Conservation (phyloP, 148 eudicot species). For the Dysphania ambrosioides region DNA sequence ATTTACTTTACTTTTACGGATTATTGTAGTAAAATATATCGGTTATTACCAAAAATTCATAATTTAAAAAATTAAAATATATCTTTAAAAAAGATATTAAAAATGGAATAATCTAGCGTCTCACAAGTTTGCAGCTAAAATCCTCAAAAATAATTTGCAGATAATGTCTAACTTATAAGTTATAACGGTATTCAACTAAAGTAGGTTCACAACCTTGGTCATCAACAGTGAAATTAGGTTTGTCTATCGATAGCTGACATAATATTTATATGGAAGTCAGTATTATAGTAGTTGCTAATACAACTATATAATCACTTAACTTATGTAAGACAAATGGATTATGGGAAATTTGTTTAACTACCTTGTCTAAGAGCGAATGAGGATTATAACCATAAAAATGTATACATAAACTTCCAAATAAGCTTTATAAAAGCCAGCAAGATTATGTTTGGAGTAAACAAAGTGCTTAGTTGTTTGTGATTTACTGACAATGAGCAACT, state of each 20-base stretch:
- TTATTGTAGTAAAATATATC: no score
- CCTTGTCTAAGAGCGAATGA: no score
- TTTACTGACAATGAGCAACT: slow-evolving; percentile 9
- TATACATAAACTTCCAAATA: background rate
- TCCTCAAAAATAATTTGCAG: no score
- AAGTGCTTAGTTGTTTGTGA: background rate
- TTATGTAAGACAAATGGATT: background rate
- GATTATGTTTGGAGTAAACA: background rate
- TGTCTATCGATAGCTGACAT: background rate
- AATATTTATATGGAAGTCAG: background rate
- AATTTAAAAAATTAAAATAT: no score
- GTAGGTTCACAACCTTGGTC: background rate
- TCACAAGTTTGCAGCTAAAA: no score
- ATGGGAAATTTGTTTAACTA: background rate
- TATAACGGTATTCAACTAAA: no score
- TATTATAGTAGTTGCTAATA: background rate
- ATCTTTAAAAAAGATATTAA: no score
- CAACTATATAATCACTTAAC: background rate
- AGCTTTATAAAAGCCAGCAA: background rate
- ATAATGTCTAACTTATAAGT: no score
- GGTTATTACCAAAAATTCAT: no score
- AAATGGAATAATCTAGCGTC: no score
- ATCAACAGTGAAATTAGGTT: background rate
- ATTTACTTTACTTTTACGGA: no score
- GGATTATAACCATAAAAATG: background rate